Evolutionary conservation across 306 rosid genomes (phyloP), one percentile per base, ranked within the genome.

Genomic region (Lotus japonicus): DNA sequence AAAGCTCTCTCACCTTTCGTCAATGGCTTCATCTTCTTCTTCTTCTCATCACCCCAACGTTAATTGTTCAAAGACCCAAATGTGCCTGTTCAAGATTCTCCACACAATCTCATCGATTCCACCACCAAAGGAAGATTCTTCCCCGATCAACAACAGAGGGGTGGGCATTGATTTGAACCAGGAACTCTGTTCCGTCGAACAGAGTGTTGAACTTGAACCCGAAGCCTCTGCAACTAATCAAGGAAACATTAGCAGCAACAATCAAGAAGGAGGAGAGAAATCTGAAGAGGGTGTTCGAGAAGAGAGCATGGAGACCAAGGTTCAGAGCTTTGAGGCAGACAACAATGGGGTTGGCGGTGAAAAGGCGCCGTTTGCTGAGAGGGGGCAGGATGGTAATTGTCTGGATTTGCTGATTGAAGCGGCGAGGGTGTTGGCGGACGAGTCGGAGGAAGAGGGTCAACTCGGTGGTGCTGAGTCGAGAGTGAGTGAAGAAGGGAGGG

Each of bases 371-470:
- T 73, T 41, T 26, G 15, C 5, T 2, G 60, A 60, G 31, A 5
- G 9, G 21, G 12, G 28, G 38, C 33, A 35, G 4, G 21, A 59
- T 4, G 7, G 26, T 14, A 76, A 81, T 56, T 75, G 58, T 54
- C 28, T 84, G 5, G 84, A 83, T 64, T 48, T 84, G 54, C 80
- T 84, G 2, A 70, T 81, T 15, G 81, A 84, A 60, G 89, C 89
- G 57, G 84, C 86, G 26, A 78, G 70, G 28, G 76, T 81, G 17
- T 12, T 84, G 5, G 63, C 81, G 6, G 63, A 70, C 23, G 81
- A 80, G 73, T 71, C 61, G 5, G 80, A 64, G 53, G 80, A 31
- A 12, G 73, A 28, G 57, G 19, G 9, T 10, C 33, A 1, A 39
- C 23, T n/a, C 19, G 39, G 15, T 36, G 5, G 8, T 50, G n/a